Base-by-base conservation (phyloP, 352 stramenopile species). In the Globisporangium irregulare region DNA sequence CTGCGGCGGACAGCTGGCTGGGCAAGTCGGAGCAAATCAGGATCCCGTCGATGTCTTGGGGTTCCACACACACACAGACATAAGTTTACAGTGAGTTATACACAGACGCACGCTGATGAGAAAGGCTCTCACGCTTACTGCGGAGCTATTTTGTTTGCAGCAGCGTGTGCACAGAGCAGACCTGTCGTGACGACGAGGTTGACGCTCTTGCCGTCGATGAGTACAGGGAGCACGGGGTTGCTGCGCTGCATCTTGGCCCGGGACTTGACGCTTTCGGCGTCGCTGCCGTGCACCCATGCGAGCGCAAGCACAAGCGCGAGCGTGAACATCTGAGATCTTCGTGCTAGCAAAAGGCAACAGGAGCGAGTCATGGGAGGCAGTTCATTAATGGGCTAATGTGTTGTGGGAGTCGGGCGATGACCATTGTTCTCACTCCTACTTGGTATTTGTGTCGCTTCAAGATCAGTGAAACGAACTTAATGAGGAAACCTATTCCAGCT, bases 141-240 rank as follows among this genome's bases (percentile, higher is more conserved):
- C 15, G 6, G 41, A 50, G 41, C 6, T 14, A 22, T 22, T 6
- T 50, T 50, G 15, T 32, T 32, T 3, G 50, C n/a, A 57, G 3
- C 22, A 32, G n/a, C 12, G 24, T 14, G 7, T 15, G 9, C 34
- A 14, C 14, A 2, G 15, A 60, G 7, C 54, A 4, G 15, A 84
- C 77, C 74, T 36, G 74, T 84, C 9, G 78, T 87, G 46, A 83
- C 65, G 18, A 84, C 62, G 41, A 87, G 77, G 69, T 80, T 75
- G 24, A 75, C 18, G 9, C 32, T 25, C 7, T 75, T 61, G 48
- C 69, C 73, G 12, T 80, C 69, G 18, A 87, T 43, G 34, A 76
- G 46, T 4, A 76, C 77, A 2, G 64, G 62, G 18, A 87, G 36
- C 59, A 83, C 71, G 0, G 79, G 75, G 38, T 83, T 87, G 67